A percentile compares a stretch with the other conserved stretches of the same genome.
Conservation (phyloP, 768 basidiomycete genomes). For the Agrocybe praecox region DNA sequence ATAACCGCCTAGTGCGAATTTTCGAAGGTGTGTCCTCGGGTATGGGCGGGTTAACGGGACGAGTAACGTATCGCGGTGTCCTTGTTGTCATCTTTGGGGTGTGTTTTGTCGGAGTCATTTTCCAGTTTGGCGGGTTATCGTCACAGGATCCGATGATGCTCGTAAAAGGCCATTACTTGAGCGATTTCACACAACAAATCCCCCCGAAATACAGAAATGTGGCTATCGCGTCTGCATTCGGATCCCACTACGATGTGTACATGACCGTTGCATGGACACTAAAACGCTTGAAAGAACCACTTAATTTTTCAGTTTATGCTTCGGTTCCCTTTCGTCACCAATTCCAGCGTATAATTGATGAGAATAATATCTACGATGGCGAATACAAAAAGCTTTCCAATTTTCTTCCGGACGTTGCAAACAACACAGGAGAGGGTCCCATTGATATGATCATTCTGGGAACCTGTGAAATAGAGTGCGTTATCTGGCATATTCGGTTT, state of each 20-base stretch:
- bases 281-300: background rate
- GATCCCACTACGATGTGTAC: constrained; percentile 6
- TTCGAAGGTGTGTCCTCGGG: too few species aligned
- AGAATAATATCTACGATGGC: background rate
- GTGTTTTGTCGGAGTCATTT: too few species aligned
- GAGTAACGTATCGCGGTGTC: too few species aligned
- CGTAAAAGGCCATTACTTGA: too few species aligned
- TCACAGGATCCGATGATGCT: too few species aligned
- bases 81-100: too few species aligned
- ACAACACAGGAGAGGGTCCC: background rate
- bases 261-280: constrained; percentile 5
- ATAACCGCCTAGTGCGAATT: too few species aligned
- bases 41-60: too few species aligned
- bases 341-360: constrained; percentile 1
- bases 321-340: background rate
- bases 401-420: background rate
- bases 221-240: background rate
- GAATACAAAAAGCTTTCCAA: background rate
- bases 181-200: too few species aligned
- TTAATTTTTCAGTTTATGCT: background rate
- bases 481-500: background rate
- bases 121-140: too few species aligned
- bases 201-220: background rate
- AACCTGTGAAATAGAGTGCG: constrained; percentile 10
- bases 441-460: constrained; percentile 6